Evolutionary conservation across 805 yeast species (phyloP), one percentile per base, ranked within the genome.

Genomic region (Saccharomycopsis fibuligera): DNA sequence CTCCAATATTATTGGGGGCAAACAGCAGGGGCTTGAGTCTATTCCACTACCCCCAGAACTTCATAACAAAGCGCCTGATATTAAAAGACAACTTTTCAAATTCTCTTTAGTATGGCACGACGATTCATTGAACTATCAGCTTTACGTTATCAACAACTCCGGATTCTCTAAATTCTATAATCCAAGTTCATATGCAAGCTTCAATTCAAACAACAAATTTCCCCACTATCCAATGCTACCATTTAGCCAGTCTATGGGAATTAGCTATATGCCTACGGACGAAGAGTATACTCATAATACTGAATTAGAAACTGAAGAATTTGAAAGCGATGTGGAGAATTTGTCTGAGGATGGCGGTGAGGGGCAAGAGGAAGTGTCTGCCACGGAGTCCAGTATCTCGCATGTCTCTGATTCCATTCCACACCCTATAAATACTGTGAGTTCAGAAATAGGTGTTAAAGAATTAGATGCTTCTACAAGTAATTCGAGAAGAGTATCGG

Each of bases 81-180:
- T 74, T 8, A 59, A 65, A 25, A 58, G 75, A 35, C 79, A 77
- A n/a, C 55, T 65, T 22, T 72, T 65, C 58, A 73, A 65, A 55
- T 75, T 74, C 58, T 76, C 74, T 35, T 58, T 76, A 33, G 63
- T 68, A 3, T 58, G 70, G 47, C 73, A 73, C 48, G 72, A 70
- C 45, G 73, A 69, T 12, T 56, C 73, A 3, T 57, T 68, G 17
- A 67, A 68, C 37, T 65, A 60, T 17, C 62, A 58, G 38, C 54
- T 58, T 5, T 61, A 50, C 36, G 45, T 60, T n/a, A 56, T 57
- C 41, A 57, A 58, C 9, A 38, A 51, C 12, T 36, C 48, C 14
- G 27, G 38, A 4, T 52, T 30, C 27, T 40, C 40, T 16, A 42
- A 39, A 16, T 52, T 52, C 35, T 39, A 49, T 27, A 39, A 36